Conservation (phyloP, 495 filamentous ascomycete species). For the Xeromyces bisporus region DNA sequence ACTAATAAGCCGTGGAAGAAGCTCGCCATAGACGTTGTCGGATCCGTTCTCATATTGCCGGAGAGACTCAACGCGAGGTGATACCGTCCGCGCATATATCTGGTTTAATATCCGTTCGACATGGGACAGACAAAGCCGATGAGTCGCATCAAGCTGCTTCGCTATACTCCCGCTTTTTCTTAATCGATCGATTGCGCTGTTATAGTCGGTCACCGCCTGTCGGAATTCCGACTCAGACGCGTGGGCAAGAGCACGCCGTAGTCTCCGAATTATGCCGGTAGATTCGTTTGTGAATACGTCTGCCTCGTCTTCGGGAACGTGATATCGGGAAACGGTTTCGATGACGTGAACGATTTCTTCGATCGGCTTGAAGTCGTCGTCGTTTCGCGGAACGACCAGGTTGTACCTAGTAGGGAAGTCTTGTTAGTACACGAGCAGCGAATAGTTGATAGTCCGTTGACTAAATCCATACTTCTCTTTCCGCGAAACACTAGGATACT, state of each 20-base stretch:
- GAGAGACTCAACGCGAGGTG: constrained; percentile 65
- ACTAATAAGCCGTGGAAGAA: constrained; percentile 68
- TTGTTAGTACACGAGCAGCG: constrained; percentile 1
- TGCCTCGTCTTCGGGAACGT: constrained; percentile 50
- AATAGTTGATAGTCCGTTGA: too few relatives aligned
- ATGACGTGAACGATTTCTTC: constrained; percentile 73
- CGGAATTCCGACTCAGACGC: constrained; percentile 50
- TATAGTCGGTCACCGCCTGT: constrained; percentile 56
- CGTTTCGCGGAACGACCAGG: constrained; percentile 57
- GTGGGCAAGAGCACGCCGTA: constrained; percentile 50
- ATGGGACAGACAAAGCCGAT: constrained; percentile 47
- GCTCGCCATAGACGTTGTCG: constrained; percentile 87
- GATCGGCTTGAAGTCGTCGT: constrained; percentile 63
- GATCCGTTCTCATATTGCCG: constrained; percentile 71
- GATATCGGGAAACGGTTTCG: constrained; percentile 52
- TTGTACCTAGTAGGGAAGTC: constrained; percentile 41
- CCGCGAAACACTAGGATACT: constrained; percentile 56
- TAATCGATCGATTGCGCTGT: constrained; percentile 41
- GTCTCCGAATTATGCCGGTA: constrained; percentile 50
- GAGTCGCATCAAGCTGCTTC: constrained; percentile 46
- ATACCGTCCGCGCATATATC: constrained; percentile 81
- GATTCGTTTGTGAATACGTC: constrained; percentile 54
- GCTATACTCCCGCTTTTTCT: constrained; percentile 48
- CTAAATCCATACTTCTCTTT: constrained; percentile 40
- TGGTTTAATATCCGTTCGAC: constrained; percentile 73